Percentiles rank a stretch among this genome's conserved stretches.
Conservation (phyloP, 2,329 filamentous ascomycete genomes). For the Pochonia chlamydosporia region DNA sequence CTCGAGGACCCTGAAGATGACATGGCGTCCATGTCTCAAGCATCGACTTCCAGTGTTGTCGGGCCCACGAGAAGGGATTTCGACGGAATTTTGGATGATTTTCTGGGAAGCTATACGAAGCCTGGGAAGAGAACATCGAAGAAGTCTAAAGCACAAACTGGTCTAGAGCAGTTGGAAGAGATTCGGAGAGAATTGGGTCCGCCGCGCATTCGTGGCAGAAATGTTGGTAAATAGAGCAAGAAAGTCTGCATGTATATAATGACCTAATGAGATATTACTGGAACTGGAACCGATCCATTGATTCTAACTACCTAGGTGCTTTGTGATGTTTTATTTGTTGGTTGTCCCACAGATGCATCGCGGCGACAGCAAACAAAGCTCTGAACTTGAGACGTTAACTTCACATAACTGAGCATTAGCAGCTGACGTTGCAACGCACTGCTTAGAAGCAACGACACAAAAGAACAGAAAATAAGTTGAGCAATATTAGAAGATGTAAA, state of each 20-base stretch:
- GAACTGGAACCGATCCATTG: too few relatives aligned
- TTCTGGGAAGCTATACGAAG: slow-evolving; percentile 69
- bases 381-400: too few relatives aligned
- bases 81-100: slow-evolving; percentile 87
- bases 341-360: too few relatives aligned
- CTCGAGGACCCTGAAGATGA: slow-evolving; percentile 45
- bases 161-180: slow-evolving; percentile 86
- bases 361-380: too few relatives aligned
- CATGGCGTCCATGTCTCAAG: slow-evolving; percentile 51
- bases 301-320: too few relatives aligned
- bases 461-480: too few relatives aligned
- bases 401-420: too few relatives aligned
- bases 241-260: slow-evolving; percentile 1
- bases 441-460: too few relatives aligned
- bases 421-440: too few relatives aligned
- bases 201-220: slow-evolving; percentile 49
- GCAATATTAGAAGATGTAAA: too few relatives aligned
- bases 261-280: slow-evolving; percentile 7
- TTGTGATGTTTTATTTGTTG: too few relatives aligned
- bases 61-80: slow-evolving; percentile 73
- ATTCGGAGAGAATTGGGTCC: slow-evolving; percentile 75
- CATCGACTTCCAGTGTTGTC: slow-evolving; percentile 61
- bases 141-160: slow-evolving; percentile 73
- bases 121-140: slow-evolving; percentile 70
- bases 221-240: slow-evolving; percentile 1